Evolutionary conservation across 2,329 filamentous ascomycete genomes (phyloP).

Genomic region (Chrysosporium keratinophilum): DNA sequence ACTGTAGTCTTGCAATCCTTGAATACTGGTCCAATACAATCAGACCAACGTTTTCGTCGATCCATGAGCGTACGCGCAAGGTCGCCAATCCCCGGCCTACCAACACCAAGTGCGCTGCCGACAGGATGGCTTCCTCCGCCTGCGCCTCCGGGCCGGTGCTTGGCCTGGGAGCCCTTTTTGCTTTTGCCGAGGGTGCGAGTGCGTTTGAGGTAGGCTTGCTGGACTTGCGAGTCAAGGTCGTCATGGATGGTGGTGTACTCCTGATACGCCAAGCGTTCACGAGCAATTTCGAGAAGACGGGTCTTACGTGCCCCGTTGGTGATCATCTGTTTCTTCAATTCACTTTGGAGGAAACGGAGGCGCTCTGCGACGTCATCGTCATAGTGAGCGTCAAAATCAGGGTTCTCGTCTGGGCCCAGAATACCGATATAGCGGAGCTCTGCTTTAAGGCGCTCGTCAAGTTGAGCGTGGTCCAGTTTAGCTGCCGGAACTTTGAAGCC

Average conservation of each 20-base stretch:
- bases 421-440: slow-evolving; percentile 88
- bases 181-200: slow-evolving; percentile 89
- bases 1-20: slow-evolving; percentile 69
- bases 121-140: slow-evolving; percentile 56
- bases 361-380: slow-evolving; percentile 92
- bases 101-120: slow-evolving; percentile 31
- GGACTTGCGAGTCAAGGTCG: slow-evolving; percentile 88
- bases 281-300: slow-evolving; percentile 72
- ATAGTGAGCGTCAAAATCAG: slow-evolving; percentile 78
- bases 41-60: slow-evolving; percentile 75
- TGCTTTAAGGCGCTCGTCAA: slow-evolving; percentile 84
- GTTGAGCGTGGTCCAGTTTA: slow-evolving; percentile 71
- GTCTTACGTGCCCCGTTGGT: slow-evolving; percentile 86
- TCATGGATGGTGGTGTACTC: slow-evolving; percentile 96
- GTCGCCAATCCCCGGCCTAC: slow-evolving; percentile 66
- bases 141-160: slow-evolving; percentile 52
- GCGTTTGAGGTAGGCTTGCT: slow-evolving; percentile 89
- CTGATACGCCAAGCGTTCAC: slow-evolving; percentile 89
- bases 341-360: slow-evolving; percentile 70
- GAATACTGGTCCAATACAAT: slow-evolving; percentile 82
- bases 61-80: slow-evolving; percentile 89
- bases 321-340: slow-evolving; percentile 72
- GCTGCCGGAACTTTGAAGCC: slow-evolving; percentile 69
- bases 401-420: slow-evolving; percentile 56
- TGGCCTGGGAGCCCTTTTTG: slow-evolving; percentile 68